A percentile compares a stretch with the other conserved stretches of the same genome.
phyloP scores from a whole-genome alignment of 2,329 filamentous ascomycete species.

The Cercospora citrullina region DNA sequence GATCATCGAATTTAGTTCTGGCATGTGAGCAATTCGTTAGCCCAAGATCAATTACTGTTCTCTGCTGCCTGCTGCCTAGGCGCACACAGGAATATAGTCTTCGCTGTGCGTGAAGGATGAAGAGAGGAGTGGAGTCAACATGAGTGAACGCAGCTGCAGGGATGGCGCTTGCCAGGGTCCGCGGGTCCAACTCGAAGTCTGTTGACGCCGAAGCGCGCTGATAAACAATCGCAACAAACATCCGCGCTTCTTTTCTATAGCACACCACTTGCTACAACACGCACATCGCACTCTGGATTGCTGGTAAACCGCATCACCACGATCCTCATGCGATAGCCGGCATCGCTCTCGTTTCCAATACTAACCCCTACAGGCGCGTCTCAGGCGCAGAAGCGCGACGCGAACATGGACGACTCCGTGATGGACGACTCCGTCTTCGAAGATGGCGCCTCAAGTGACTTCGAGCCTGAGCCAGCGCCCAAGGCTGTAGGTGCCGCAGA shows the following conservation, averaged over 20 bases:
- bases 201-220: constrained; percentile 1
- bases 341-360: constrained; percentile 5
- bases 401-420: constrained; percentile 44
- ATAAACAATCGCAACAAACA: constrained; percentile 12
- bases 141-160: constrained; percentile 2
- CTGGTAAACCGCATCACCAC: constrained; percentile 5
- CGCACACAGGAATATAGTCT: not conserved
- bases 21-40: not conserved
- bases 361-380: constrained; percentile 1
- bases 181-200: not conserved
- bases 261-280: not conserved
- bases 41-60: not conserved
- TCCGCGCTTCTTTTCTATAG: not conserved
- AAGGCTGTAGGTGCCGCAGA: constrained; percentile 32
- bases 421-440: constrained; percentile 45
- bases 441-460: constrained; percentile 47
- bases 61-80: not conserved
- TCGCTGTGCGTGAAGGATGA: not conserved
- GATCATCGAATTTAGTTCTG: not conserved
- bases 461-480: constrained; percentile 38
- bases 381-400: constrained; percentile 2
- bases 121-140: not conserved
- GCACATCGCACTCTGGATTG: not conserved
- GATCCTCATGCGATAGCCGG: not conserved
- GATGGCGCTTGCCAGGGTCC: constrained; percentile 2